Evolutionary conservation across 78 protist species (phyloP).

Genomic region (Dictyostelium capitatum): DNA sequence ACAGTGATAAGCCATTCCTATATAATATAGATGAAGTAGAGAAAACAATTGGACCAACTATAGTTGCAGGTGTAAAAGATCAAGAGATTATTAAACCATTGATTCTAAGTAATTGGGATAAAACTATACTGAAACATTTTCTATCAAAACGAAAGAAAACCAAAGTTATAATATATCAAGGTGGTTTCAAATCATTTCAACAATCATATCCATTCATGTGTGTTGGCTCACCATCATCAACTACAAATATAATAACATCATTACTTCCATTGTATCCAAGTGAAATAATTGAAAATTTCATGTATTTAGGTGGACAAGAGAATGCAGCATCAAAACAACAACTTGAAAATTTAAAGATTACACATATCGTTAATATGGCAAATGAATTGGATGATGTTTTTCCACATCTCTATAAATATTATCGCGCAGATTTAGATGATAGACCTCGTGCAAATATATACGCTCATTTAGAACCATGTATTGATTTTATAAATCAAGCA

Average conservation of each 20-base stretch:
- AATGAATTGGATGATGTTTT: slow-evolving; percentile 57
- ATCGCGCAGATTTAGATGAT: slow-evolving; percentile 72
- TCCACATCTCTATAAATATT: slow-evolving; percentile 66
- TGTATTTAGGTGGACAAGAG: slow-evolving; percentile 63
- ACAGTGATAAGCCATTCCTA: slow-evolving; percentile 13
- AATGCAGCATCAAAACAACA: slow-evolving; percentile 35
- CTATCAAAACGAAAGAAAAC: slow-evolving; percentile 1
- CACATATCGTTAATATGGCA: slow-evolving; percentile 84
- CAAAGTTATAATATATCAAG: neutral
- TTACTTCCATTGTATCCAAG: slow-evolving; percentile 21
- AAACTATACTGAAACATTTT: neutral
- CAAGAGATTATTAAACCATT: neutral
- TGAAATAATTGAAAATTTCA: slow-evolving; percentile 53
- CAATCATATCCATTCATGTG: slow-evolving; percentile 56
- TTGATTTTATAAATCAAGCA: slow-evolving; percentile 37
- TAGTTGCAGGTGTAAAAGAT: neutral
- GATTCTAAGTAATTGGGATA: slow-evolving; percentile 15
- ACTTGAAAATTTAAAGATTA: slow-evolving; percentile 57
- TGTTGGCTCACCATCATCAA: too few species aligned
- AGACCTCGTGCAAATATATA: slow-evolving; percentile 38
- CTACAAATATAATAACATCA: neutral
- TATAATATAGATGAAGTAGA: neutral
- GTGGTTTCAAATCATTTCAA: slow-evolving; percentile 40
- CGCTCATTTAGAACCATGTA: slow-evolving; percentile 29
- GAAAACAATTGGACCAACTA: neutral